These are phyloP conservation scores for Lactuca sativa DNA, from an alignment of 129 eudicot genomes.

Conservation along the genomic window DNA sequence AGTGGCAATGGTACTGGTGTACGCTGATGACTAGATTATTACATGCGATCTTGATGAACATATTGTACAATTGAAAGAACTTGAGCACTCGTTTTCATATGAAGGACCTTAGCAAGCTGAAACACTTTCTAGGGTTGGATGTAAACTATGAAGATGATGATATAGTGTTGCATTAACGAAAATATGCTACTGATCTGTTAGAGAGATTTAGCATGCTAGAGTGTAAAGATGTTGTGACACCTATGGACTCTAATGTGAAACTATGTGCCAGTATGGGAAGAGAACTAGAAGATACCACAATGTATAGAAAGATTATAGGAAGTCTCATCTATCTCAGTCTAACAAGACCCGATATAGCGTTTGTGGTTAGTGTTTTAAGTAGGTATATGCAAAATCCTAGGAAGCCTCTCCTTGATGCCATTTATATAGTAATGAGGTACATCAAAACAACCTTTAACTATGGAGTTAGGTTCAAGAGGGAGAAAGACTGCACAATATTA, in stretches of 20 bases:
- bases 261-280: not conserved
- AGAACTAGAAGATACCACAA: not conserved
- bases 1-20: not conserved
- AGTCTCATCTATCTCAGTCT: not conserved
- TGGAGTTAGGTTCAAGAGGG: not conserved
- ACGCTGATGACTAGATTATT: not conserved
- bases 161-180: not conserved
- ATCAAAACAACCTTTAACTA: not conserved
- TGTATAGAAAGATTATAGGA: not conserved
- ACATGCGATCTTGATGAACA: not conserved
- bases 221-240: not conserved
- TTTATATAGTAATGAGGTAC: not conserved
- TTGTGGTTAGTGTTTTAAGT: not conserved
- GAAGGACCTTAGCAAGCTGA: not conserved
- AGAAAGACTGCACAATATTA: not conserved
- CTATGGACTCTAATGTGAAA: not conserved
- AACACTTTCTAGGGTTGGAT: not conserved
- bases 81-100: not conserved
- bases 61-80: not conserved
- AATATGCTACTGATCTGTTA: not conserved
- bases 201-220: not conserved
- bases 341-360: not conserved
- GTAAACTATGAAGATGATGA: not conserved
- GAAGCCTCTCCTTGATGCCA: not conserved
- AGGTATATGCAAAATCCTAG: not conserved